phyloP scores from a whole-genome alignment of 176 grass and related monocot species.

The Bromus sterilis region DNA sequence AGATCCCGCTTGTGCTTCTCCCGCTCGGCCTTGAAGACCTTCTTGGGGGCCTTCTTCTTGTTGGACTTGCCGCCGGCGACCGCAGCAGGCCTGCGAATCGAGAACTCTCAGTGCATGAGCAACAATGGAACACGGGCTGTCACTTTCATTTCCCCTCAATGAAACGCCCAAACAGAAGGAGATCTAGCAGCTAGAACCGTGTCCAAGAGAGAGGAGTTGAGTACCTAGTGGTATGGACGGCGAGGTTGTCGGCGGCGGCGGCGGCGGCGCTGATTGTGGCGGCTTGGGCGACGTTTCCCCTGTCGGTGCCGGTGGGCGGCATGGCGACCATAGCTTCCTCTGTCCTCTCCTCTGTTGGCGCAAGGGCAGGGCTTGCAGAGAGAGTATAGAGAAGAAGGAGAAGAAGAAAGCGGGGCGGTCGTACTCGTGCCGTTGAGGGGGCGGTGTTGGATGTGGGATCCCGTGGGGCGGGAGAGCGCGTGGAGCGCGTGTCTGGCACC shows the following conservation, averaged over 20 bases:
- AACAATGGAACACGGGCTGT: not conserved
- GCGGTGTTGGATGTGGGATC: not conserved
- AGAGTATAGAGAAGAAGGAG: not conserved
- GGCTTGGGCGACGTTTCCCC: slow-evolving; percentile 11
- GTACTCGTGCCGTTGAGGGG: not conserved
- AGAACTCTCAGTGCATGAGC: not conserved
- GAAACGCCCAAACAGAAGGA: not conserved
- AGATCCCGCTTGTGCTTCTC: slow-evolving; percentile 89
- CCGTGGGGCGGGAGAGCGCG: not conserved
- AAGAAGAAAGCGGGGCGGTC: not conserved
- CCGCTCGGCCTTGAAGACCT: slow-evolving; percentile 66
- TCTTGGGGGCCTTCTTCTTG: slow-evolving; percentile 49
- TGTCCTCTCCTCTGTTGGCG: not conserved
- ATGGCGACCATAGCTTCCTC: not conserved
- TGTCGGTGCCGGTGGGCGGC: slow-evolving; percentile 12
- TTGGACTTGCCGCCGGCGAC: slow-evolving; percentile 39
- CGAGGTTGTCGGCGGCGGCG: slow-evolving; percentile 10
- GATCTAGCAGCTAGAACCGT: not conserved
- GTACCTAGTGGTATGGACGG: slow-evolving; percentile 24
- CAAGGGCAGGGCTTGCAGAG: not conserved
- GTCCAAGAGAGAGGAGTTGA: not conserved
- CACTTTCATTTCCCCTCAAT: not conserved
- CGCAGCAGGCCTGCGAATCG: slow-evolving; percentile 37
- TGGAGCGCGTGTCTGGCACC: slow-evolving; percentile 12
- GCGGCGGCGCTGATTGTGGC: too few relatives aligned